Base-by-base conservation (phyloP, 176 grass and related monocot genomes). In the Oryza rufipogon region DNA sequence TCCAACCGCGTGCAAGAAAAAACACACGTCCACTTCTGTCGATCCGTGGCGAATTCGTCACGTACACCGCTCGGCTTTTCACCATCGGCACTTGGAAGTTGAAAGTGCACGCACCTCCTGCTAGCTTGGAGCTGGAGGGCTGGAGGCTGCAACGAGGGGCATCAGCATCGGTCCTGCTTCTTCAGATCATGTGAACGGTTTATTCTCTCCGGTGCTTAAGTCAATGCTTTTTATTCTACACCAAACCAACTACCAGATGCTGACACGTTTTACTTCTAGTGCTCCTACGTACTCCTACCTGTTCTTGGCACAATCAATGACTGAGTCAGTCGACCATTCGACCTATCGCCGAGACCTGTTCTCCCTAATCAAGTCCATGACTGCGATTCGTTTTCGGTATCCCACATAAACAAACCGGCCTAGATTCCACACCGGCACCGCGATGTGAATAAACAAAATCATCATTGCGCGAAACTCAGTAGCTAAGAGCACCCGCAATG, bases 381-480 rank as follows among this genome's bases (percentile, higher is more conserved):
- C 49, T 51, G 23, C 9, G 66, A 82, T 34, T 12, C 44, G 14
- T 32, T 19, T 81, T 81, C 8, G 78, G 78, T 71, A 56, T 66
- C 78, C 1, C 72, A 12, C 20, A 2, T 79, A 86, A 78, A 82
- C 60, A 32, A 83, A 73, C 4, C 45, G 26, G 73, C 20, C 79
- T 83, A 73, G 83, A 73, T 82, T 90, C 73, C 67, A 7, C 39
- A 41, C 7, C 1, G 39, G 39, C 26, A 63, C 58, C 38, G 36
- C 7, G 41, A 6, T 9, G 67, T 28, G 56, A 2, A 52, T 81
- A 77, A 86, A 86, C 71, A 77, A 77, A n/a, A 7, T 6, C 6
- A 16, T 7, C 54, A 0, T 22, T 23, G 30, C n/a, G 52, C 38
- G 46, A 64, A 64, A 63, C 39, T 71, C 7, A 47, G 6, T 17